These are phyloP conservation scores for Bryoerythrophyllum caledonicum DNA, from an alignment of 225 moss, liverwort and hornwort genomes.

Conservation along the genomic window DNA sequence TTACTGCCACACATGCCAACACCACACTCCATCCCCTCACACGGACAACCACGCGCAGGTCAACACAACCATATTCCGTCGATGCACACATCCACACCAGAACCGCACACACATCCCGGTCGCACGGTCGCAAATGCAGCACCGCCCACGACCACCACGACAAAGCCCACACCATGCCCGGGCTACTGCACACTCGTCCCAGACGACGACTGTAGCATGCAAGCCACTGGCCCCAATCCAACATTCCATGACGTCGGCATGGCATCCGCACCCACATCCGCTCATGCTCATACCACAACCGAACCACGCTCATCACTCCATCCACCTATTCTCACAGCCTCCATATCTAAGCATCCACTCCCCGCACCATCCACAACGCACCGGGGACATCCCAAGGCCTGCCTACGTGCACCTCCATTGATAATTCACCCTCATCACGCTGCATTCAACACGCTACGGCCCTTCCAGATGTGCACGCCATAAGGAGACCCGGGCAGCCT, in stretches of 20 bases:
- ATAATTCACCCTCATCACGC: neutral
- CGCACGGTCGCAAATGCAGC: neutral
- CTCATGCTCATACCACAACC: neutral
- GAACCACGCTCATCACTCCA: neutral
- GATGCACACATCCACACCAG: no score
- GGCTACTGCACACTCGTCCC: neutral
- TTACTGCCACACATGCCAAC: neutral
- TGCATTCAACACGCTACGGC: neutral
- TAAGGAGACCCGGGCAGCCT: neutral
- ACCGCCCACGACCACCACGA: neutral
- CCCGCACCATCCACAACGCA: neutral
- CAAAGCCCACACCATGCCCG: neutral
- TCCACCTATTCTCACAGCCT: neutral
- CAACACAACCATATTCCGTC: neutral
- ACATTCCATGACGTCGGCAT: neutral
- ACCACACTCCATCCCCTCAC: neutral
- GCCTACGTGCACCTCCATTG: neutral
- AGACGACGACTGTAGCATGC: neutral
- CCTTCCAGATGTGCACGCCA: conserved; percentile 2
- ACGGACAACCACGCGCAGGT: neutral
- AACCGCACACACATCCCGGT: neutral
- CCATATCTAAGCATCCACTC: neutral
- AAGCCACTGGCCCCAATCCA: neutral
- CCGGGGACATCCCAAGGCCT: neutral
- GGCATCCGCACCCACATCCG: no score